Evolutionary conservation across 2,329 filamentous ascomycete genomes (phyloP).

Genomic region (Fusarium abutilonis): DNA sequence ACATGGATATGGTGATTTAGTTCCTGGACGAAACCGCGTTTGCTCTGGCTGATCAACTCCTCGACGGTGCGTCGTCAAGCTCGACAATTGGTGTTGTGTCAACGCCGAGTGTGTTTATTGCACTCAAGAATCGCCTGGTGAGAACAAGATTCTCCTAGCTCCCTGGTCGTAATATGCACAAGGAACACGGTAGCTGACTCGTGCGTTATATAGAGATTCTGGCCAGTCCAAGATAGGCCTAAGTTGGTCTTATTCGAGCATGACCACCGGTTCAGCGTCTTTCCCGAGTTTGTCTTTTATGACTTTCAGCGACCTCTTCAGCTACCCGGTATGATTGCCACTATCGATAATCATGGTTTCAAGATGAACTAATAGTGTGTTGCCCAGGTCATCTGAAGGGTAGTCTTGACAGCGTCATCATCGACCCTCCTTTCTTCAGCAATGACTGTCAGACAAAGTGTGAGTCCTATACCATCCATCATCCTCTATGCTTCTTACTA

Average conservation of each 20-base stretch:
- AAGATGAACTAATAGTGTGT: neutral
- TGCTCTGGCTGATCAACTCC: slow-evolving; percentile 70
- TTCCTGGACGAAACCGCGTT: slow-evolving; percentile 78
- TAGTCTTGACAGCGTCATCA: slow-evolving; percentile 73
- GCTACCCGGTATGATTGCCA: slow-evolving; percentile 60
- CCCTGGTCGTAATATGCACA: neutral
- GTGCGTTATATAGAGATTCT: slow-evolving; percentile 27
- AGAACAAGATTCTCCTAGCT: slow-evolving; percentile 34
- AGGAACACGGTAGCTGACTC: slow-evolving; percentile 19
- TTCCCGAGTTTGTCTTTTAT: slow-evolving; percentile 78
- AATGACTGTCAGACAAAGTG: slow-evolving; percentile 84
- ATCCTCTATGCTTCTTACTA: neutral
- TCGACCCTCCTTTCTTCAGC: slow-evolving; percentile 82
- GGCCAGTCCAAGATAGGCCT: slow-evolving; percentile 53
- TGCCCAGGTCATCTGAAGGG: slow-evolving; percentile 65
- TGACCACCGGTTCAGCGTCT: slow-evolving; percentile 77
- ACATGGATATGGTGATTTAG: slow-evolving; percentile 51
- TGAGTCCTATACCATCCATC: slow-evolving; percentile 47
- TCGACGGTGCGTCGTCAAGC: slow-evolving; percentile 66
- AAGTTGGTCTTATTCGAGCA: slow-evolving; percentile 76
- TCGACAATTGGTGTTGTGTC: slow-evolving; percentile 75
- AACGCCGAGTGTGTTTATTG: slow-evolving; percentile 80
- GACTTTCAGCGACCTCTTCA: slow-evolving; percentile 76
- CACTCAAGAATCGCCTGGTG: slow-evolving; percentile 75
- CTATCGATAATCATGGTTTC: neutral